Percentiles rank a stretch among this genome's conserved stretches.
Evolutionary conservation across 331 rosid genomes (phyloP).

Genomic region (Acacia pycnantha): DNA sequence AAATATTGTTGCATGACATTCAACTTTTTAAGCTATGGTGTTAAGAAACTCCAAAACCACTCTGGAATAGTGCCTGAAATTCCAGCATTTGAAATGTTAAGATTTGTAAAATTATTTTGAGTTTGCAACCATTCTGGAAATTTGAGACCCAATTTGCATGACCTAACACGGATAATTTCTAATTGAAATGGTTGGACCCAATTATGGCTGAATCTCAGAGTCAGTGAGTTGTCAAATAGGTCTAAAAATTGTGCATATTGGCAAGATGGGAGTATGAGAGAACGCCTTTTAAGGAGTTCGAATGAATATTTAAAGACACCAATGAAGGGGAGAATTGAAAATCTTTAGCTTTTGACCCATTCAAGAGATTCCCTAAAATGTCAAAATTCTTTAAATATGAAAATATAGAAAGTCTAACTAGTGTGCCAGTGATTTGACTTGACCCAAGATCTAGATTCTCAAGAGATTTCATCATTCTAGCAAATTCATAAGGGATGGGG

Average conservation of each 20-base stretch:
- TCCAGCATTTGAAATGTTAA: slow-evolving; percentile 26
- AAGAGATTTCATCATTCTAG: not conserved
- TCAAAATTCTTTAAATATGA: not conserved
- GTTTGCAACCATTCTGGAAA: not conserved
- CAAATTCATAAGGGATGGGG: not conserved
- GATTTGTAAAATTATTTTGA: slow-evolving; percentile 1
- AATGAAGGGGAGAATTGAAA: not conserved
- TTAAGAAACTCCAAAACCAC: slow-evolving; percentile 1
- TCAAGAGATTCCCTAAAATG: not conserved
- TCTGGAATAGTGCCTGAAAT: not conserved
- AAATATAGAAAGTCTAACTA: not conserved
- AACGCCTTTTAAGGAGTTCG: not conserved
- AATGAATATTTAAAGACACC: not conserved
- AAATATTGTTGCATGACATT: not conserved
- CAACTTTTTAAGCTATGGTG: not conserved
- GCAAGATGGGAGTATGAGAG: not conserved
- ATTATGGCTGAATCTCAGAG: slow-evolving; percentile 19
- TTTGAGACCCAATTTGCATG: slow-evolving; percentile 12
- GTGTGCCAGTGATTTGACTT: not conserved
- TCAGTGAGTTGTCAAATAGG: not conserved
- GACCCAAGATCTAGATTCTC: not conserved
- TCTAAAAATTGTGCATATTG: not conserved
- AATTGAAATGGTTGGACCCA: slow-evolving; percentile 21
- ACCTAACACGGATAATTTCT: not conserved
- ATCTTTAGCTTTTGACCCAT: not conserved